These are phyloP conservation scores for Mucor plumbeus DNA, from an alignment of 371 early-diverging fungal genomes.

Conservation along the genomic window DNA sequence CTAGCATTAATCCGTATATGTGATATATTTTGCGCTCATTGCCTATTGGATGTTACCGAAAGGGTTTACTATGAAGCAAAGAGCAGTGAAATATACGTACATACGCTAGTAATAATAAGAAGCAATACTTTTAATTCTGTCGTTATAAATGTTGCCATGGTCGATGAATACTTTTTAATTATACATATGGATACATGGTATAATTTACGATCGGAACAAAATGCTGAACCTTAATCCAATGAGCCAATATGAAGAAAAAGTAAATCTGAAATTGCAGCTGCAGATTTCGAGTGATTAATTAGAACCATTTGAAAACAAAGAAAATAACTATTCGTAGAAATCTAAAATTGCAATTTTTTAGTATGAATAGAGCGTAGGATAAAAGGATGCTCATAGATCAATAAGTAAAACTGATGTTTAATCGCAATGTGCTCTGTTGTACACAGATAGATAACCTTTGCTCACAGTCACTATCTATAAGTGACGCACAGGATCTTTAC, in stretches of 20 bases:
- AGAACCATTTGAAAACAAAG: no score
- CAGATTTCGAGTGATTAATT: background rate
- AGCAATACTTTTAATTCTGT: no score
- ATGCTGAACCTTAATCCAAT: background rate
- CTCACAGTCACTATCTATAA: background rate
- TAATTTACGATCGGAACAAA: background rate
- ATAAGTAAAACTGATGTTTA: background rate
- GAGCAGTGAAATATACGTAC: no score
- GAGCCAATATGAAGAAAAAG: background rate
- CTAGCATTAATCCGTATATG: background rate
- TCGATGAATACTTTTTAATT: background rate
- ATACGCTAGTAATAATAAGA: no score
- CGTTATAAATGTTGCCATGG: background rate
- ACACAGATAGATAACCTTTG: conserved; percentile 5
- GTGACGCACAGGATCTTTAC: background rate
- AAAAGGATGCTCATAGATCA: background rate
- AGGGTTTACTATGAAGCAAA: no score
- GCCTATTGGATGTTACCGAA: no score
- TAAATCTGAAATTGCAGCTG: background rate
- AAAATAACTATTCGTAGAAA: background rate
- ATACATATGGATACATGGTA: background rate
- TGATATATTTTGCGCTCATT: background rate
- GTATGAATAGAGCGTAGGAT: background rate
- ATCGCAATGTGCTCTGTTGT: background rate
- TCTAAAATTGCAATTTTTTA: background rate